These are phyloP conservation scores for Xylaria curta DNA, from an alignment of 495 filamentous ascomycete genomes.

Conservation along the genomic window DNA sequence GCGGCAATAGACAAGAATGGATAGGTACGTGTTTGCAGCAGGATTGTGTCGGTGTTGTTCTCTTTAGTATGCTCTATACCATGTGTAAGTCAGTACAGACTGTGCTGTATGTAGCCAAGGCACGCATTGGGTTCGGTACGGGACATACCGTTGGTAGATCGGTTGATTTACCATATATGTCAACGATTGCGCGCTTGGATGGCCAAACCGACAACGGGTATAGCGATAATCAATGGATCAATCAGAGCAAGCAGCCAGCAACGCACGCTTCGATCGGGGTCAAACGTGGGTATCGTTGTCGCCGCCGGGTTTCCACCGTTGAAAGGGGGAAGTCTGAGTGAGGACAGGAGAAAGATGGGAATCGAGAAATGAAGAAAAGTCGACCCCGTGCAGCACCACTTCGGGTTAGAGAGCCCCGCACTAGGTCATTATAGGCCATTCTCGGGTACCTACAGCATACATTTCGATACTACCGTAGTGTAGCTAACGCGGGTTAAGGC, in stretches of 20 bases:
- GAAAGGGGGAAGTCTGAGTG: constrained; percentile 18
- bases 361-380: constrained; percentile 11
- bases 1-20: background rate
- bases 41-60: background rate
- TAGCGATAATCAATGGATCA: background rate
- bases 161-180: background rate
- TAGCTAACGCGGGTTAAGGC: background rate
- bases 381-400: constrained; percentile 12
- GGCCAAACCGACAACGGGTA: background rate
- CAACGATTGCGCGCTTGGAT: background rate
- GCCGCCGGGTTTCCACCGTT: constrained; percentile 11
- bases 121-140: background rate
- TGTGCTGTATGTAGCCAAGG: constrained; percentile 2
- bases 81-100: background rate
- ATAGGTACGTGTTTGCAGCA: background rate
- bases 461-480: background rate
- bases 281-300: constrained; percentile 4
- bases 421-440: background rate
- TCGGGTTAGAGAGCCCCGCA: constrained; percentile 21
- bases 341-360: constrained; percentile 6
- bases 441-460: constrained; percentile 13
- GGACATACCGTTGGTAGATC: background rate
- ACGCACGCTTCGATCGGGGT: background rate
- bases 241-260: constrained; percentile 5
- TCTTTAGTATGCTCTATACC: background rate